Evolutionary conservation across 805 yeast species (phyloP).

Genomic region (Kodamaea fukazawae): DNA sequence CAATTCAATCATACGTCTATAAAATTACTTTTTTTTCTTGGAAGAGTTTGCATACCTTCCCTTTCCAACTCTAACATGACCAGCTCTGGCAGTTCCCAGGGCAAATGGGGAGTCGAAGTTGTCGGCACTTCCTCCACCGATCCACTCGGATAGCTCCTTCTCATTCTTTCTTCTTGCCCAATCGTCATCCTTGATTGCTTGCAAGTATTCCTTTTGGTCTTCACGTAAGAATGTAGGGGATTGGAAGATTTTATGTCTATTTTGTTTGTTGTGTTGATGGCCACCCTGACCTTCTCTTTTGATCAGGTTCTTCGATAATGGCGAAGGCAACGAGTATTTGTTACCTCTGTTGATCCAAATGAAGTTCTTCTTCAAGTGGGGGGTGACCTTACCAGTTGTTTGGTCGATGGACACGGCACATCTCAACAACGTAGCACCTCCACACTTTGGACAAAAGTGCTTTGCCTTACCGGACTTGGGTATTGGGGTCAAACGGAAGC

Average conservation of each 20-base stretch:
- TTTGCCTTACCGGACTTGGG: constrained; percentile 72
- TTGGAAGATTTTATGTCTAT: constrained; percentile 47
- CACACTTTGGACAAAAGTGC: constrained; percentile 94
- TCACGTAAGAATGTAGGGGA: constrained; percentile 67
- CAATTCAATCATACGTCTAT: no score
- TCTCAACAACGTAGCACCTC: constrained; percentile 85
- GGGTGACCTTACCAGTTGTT: constrained; percentile 75
- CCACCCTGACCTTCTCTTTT: constrained; percentile 78
- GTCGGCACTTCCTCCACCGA: constrained; percentile 92
- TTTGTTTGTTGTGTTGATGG: constrained; percentile 66
- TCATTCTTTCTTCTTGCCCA: constrained; percentile 88
- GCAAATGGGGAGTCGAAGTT: constrained; percentile 84
- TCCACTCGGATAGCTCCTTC: constrained; percentile 80
- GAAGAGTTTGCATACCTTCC: constrained; percentile 78
- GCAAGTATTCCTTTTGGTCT: constrained; percentile 91
- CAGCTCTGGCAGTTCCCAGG: constrained; percentile 41
- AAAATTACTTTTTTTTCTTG: constrained; percentile 19
- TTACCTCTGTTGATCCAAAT: constrained; percentile 93
- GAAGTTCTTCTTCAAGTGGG: constrained; percentile 86
- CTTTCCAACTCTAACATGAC: constrained; percentile 77
- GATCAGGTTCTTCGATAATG: constrained; percentile 72
- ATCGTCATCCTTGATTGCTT: constrained; percentile 81
- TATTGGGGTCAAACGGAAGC: constrained; percentile 78
- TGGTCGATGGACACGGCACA: constrained; percentile 87
- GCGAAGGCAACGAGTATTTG: constrained; percentile 78